These are phyloP conservation scores for Anacardium occidentale DNA, from an alignment of 345 rosid genomes.

Conservation along the genomic window DNA sequence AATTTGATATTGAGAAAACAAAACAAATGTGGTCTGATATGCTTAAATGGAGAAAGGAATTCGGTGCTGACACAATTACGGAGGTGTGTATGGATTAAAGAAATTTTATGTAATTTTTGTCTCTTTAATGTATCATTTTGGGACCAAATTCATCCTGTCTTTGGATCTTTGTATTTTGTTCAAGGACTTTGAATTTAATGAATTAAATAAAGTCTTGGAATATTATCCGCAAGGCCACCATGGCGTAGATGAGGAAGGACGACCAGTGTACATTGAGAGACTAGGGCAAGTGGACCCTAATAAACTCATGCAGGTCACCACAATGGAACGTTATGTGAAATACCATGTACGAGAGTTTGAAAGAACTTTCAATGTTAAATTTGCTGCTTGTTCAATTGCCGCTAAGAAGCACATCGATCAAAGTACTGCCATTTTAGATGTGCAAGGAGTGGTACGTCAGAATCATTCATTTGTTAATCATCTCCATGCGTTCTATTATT, in stretches of 20 bases:
- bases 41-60: slow-evolving; percentile 89
- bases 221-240: slow-evolving; percentile 94
- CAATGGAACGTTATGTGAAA: slow-evolving; percentile 83
- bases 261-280: slow-evolving; percentile 91
- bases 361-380: slow-evolving; percentile 69
- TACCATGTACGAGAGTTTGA: slow-evolving; percentile 96
- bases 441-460: slow-evolving; percentile 92
- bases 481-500: no score
- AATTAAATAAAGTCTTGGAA: slow-evolving; percentile 59
- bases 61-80: slow-evolving; percentile 64
- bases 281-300: slow-evolving; percentile 77
- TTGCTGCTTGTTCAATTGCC: slow-evolving; percentile 90
- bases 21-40: slow-evolving; percentile 95
- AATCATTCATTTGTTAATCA: not conserved
- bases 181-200: slow-evolving; percentile 80
- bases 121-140: not conserved
- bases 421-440: slow-evolving; percentile 95
- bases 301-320: slow-evolving; percentile 94
- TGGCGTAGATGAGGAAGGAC: slow-evolving; percentile 89
- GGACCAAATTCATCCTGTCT: not conserved
- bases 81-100: slow-evolving; percentile 42
- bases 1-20: slow-evolving; percentile 79
- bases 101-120: not conserved
- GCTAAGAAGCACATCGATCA: slow-evolving; percentile 88
- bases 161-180: slow-evolving; percentile 5